Conservation (phyloP, 2,329 filamentous ascomycete species). For the Helotiales sp. region DNA sequence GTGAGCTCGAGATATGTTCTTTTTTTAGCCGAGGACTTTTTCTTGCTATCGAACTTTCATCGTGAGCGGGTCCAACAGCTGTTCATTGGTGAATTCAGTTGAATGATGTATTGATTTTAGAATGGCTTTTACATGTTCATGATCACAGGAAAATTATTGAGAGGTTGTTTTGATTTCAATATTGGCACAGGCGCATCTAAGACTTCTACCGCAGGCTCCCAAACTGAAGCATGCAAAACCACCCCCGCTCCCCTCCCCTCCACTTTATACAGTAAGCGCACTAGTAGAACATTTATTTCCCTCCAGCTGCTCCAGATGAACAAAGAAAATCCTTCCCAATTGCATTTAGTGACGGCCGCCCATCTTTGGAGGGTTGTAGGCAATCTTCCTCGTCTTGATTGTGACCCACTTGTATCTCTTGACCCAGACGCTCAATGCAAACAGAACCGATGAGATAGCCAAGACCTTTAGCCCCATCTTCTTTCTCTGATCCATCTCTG, state of each 20-base stretch:
- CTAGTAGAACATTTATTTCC: constrained; percentile 43
- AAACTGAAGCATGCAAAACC: constrained; percentile 35
- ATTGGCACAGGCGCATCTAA: constrained; percentile 43
- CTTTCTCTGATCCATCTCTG: constrained; percentile 99
- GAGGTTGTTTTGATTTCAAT: constrained; percentile 28
- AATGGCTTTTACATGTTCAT: not conserved
- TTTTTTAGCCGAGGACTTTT: constrained; percentile 26
- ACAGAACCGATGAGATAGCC: constrained; percentile 76
- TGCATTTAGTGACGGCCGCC: constrained; percentile 35
- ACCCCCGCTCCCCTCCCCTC: constrained; percentile 20
- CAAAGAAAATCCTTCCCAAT: constrained; percentile 34
- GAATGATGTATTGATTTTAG: not conserved
- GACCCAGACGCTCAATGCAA: constrained; percentile 91
- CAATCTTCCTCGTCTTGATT: constrained; percentile 93
- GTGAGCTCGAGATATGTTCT: constrained; percentile 17
- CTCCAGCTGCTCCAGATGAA: constrained; percentile 27
- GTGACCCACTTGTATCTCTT: constrained; percentile 99
- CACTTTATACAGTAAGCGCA: constrained; percentile 42
- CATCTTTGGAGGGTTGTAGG: constrained; percentile 75
- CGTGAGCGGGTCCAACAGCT: not conserved
- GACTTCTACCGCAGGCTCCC: constrained; percentile 34
- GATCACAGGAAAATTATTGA: not conserved
- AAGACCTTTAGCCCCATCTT: constrained; percentile 99
- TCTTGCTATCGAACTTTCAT: constrained; percentile 10
- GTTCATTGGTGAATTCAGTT: not conserved